Percentiles rank a stretch among this genome's conserved stretches.
phyloP scores from a whole-genome alignment of 2,329 filamentous ascomycete genomes.

The Colletotrichum kahawae region DNA sequence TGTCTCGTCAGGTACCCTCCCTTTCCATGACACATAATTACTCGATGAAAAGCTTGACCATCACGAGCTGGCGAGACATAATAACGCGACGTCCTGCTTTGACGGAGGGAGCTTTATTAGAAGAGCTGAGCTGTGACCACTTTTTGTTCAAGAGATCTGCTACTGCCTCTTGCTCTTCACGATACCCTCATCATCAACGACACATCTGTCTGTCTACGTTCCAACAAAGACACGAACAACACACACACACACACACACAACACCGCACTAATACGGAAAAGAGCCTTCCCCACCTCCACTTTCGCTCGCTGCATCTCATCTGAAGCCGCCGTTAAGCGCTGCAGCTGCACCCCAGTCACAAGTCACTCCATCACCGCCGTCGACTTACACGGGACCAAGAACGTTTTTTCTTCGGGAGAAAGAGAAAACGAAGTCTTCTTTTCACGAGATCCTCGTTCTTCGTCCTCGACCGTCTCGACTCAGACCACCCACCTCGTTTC shows the following conservation, averaged over 20 bases:
- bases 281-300: neutral
- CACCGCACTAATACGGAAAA: neutral
- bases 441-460: neutral
- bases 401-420: neutral
- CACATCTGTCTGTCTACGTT: neutral
- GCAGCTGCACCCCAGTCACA: neutral
- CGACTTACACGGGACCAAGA: neutral
- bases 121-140: neutral
- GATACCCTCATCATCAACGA: slow-evolving; percentile 1
- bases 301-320: neutral
- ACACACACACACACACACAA: too few relatives aligned
- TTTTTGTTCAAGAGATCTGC: neutral
- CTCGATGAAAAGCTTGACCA: slow-evolving; percentile 35
- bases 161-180: neutral
- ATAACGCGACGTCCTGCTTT: slow-evolving; percentile 17
- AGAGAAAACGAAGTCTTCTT: neutral
- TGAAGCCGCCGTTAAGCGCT: slow-evolving; percentile 1
- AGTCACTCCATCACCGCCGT: neutral
- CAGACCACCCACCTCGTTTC: neutral
- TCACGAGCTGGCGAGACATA: slow-evolving; percentile 28
- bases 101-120: neutral
- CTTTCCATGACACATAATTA: slow-evolving; percentile 40
- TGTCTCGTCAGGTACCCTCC: slow-evolving; percentile 16
- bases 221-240: neutral
- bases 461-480: neutral